A percentile compares a stretch with the other conserved stretches of the same genome.
Evolutionary conservation across 352 stramenopile species (phyloP).

Genomic region (Paralagenidium karlingii): DNA sequence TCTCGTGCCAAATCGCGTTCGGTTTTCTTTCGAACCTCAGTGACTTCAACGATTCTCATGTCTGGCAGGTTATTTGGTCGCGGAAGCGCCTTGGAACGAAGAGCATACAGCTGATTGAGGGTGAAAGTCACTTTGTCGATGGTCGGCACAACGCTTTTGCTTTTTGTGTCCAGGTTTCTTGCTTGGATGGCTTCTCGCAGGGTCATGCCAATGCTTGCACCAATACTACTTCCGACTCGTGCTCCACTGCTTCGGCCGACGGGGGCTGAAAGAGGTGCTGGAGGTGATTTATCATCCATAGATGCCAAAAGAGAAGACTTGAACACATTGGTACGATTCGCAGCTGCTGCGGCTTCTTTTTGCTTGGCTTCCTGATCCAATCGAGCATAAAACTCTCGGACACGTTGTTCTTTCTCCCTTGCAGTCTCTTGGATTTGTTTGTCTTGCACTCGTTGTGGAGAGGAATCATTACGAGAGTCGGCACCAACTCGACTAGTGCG

Average conservation of each 20-base stretch:
- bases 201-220: not conserved
- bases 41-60: conserved; percentile 57
- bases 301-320: conserved; percentile 23
- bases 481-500: not conserved
- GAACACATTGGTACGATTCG: conserved; percentile 21
- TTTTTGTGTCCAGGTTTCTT: conserved; percentile 17
- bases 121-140: conserved; percentile 3
- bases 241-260: not conserved
- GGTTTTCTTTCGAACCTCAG: conserved; percentile 27
- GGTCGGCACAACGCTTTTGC: conserved; percentile 4
- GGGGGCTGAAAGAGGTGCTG: too few relatives aligned
- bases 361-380: conserved; percentile 38
- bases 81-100: conserved; percentile 14
- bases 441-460: not conserved
- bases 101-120: conserved; percentile 10
- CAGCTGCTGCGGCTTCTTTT: conserved; percentile 22
- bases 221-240: not conserved
- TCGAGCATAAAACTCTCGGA: conserved; percentile 36
- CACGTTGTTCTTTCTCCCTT: conserved; percentile 32
- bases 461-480: not conserved
- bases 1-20: too few relatives aligned
- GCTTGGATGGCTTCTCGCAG: conserved; percentile 2
- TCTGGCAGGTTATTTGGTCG: conserved; percentile 36
- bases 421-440: conserved; percentile 3
- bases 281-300: too few relatives aligned